These are phyloP conservation scores for Paecilomyces variotii DNA, from an alignment of 2,329 filamentous ascomycete genomes.

Conservation along the genomic window DNA sequence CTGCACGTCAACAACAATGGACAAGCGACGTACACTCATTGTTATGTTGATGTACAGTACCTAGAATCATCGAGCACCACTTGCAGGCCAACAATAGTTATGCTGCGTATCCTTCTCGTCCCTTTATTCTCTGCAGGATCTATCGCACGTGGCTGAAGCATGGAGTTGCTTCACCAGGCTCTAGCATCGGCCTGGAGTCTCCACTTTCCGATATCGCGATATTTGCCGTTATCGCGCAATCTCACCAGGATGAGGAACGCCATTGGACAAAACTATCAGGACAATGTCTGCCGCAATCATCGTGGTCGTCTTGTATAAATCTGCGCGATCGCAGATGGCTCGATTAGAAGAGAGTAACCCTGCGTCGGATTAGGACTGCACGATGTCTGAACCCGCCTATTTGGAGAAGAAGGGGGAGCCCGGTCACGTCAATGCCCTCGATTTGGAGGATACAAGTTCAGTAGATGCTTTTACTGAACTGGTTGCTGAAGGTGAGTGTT, in stretches of 20 bases:
- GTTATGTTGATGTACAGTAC: neutral
- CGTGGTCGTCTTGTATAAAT: neutral
- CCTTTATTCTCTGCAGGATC: neutral
- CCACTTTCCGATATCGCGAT: neutral
- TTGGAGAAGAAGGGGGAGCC: neutral
- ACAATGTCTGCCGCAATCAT: neutral
- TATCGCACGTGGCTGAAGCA: neutral
- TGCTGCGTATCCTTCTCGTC: neutral
- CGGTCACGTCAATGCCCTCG: neutral
- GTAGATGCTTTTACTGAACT: conserved; percentile 16
- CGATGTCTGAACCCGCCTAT: neutral
- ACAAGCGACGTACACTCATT: neutral
- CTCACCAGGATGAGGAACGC: neutral
- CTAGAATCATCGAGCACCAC: neutral
- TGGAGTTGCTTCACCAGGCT: neutral
- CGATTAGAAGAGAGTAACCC: neutral
- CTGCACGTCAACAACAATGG: neutral
- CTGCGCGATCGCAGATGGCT: neutral
- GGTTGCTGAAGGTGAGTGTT: conserved; percentile 19
- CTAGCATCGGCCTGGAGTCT: neutral
- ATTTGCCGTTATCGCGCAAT: neutral
- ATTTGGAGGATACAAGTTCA: conserved; percentile 4
- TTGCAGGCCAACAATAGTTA: neutral
- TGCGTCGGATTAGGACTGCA: neutral
- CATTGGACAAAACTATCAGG: neutral